phyloP scores from a whole-genome alignment of 2,329 filamentous ascomycete genomes.

The Trichoderma endophyticum region DNA sequence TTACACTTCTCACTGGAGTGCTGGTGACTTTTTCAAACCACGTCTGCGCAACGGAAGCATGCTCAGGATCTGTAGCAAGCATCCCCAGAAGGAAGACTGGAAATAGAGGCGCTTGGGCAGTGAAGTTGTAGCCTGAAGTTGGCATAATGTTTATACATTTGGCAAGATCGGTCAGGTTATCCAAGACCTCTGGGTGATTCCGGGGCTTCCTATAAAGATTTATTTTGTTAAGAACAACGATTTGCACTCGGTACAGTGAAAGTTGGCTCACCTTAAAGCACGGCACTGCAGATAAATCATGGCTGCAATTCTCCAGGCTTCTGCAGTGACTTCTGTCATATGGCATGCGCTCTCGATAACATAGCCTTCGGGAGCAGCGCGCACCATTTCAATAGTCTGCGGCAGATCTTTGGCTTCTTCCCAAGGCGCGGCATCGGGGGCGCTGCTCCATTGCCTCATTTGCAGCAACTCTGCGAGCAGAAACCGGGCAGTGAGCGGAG shows the following conservation, averaged over 20 bases:
- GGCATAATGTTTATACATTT: conserved; percentile 40
- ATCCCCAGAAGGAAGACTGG: conserved; percentile 42
- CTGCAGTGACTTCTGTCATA: conserved; percentile 42
- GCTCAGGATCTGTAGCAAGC: conserved; percentile 30
- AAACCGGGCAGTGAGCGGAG: conserved; percentile 31
- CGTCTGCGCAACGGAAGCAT: conserved; percentile 28
- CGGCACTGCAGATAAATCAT: conserved; percentile 41
- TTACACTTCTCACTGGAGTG: conserved; percentile 40
- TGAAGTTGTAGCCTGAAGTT: conserved; percentile 40
- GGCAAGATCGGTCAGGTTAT: conserved; percentile 33
- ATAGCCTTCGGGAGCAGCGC: conserved; percentile 23
- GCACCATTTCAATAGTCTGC: conserved; percentile 32
- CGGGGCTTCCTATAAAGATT: conserved; percentile 34
- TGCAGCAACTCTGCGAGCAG: conserved; percentile 29
- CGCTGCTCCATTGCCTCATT: conserved; percentile 38
- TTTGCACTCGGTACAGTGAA: neutral
- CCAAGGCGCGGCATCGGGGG: conserved; percentile 26
- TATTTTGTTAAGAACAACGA: conserved; percentile 10
- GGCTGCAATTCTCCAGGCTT: conserved; percentile 40
- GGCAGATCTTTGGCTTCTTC: conserved; percentile 19
- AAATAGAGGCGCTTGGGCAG: conserved; percentile 41
- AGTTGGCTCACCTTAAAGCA: conserved; percentile 32
- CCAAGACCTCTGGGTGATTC: conserved; percentile 35
- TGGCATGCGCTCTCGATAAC: conserved; percentile 28
- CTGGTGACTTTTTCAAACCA: conserved; percentile 39